Evolutionary conservation across 192 early-diverging fungal species (phyloP).

Genomic region (Coemansia sp.): DNA sequence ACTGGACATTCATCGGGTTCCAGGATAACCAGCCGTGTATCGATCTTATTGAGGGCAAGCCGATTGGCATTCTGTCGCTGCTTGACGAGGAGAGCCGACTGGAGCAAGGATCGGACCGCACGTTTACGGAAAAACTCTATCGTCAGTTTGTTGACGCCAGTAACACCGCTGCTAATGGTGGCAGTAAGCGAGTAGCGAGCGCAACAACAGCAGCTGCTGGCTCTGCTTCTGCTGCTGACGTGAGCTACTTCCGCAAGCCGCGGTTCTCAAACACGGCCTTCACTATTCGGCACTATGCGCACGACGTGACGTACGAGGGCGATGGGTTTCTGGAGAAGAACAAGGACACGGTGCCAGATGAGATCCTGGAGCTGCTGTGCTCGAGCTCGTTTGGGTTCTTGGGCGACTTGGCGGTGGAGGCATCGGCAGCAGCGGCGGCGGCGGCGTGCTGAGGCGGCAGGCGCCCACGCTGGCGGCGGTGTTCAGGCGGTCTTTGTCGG

Average conservation of each 20-base stretch:
- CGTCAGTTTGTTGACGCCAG: slow-evolving; percentile 31
- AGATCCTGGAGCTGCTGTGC: slow-evolving; percentile 58
- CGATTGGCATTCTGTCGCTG: slow-evolving; percentile 85
- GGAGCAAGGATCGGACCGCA: slow-evolving; percentile 53
- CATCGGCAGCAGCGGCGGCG: not conserved
- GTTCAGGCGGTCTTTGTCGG: slow-evolving; percentile 73
- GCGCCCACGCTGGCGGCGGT: slow-evolving; percentile 53
- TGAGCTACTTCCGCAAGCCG: slow-evolving; percentile 82
- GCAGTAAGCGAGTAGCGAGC: not conserved
- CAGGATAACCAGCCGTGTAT: slow-evolving; percentile 98
- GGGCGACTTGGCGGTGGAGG: slow-evolving; percentile 19
- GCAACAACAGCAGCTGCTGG: not conserved
- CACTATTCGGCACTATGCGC: slow-evolving; percentile 93
- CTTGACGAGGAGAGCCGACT: slow-evolving; percentile 78
- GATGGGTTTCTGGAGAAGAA: slow-evolving; percentile 99
- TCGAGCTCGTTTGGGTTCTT: slow-evolving; percentile 47
- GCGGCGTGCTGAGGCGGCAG: slow-evolving; percentile 35
- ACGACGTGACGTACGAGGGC: slow-evolving; percentile 92
- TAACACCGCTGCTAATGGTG: not conserved
- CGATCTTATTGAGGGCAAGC: slow-evolving; percentile 95
- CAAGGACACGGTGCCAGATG: slow-evolving; percentile 95
- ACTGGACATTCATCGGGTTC: slow-evolving; percentile 98
- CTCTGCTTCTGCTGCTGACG: slow-evolving; percentile 7
- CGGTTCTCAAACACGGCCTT: slow-evolving; percentile 89
- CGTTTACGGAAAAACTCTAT: slow-evolving; percentile 55